Conservation (phyloP, 106 monocot genomes). For the Chionographis japonica region DNA sequence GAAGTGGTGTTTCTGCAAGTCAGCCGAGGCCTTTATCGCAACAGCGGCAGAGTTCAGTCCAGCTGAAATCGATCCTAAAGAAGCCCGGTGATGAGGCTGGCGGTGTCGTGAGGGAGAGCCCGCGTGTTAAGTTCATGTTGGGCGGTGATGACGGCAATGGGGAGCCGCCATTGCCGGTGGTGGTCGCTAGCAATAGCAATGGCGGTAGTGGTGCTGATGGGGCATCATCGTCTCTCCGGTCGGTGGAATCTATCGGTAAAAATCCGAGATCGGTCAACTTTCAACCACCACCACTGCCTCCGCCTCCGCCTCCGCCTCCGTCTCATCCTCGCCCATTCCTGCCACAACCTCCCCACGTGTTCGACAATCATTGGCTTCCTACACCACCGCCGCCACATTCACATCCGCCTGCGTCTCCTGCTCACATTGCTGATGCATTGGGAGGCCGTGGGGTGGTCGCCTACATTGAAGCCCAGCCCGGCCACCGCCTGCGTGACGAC, state of each 20-base stretch:
- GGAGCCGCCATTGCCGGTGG: constrained; percentile 12
- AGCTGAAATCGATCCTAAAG: constrained; percentile 56
- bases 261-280: constrained; percentile 16
- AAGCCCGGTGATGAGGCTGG: constrained; percentile 36
- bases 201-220: not conserved
- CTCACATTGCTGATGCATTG: too few species aligned
- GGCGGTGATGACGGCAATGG: constrained; percentile 6
- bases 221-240: too few species aligned
- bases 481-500: too few species aligned
- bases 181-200: not conserved
- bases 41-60: not conserved
- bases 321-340: too few species aligned
- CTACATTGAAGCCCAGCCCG: too few species aligned
- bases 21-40: not conserved
- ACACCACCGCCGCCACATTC: too few species aligned
- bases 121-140: constrained; percentile 56
- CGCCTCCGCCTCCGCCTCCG: constrained; percentile 2
- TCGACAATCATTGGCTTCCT: too few species aligned
- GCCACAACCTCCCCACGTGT: not conserved
- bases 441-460: too few species aligned
- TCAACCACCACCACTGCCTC: not conserved
- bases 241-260: not conserved
- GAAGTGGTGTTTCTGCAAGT: not conserved
- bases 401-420: too few species aligned
- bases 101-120: constrained; percentile 20